Evolutionary conservation across 345 rosid genomes (phyloP), one percentile per base, ranked within the genome.

Genomic region (Litchi chinensis): DNA sequence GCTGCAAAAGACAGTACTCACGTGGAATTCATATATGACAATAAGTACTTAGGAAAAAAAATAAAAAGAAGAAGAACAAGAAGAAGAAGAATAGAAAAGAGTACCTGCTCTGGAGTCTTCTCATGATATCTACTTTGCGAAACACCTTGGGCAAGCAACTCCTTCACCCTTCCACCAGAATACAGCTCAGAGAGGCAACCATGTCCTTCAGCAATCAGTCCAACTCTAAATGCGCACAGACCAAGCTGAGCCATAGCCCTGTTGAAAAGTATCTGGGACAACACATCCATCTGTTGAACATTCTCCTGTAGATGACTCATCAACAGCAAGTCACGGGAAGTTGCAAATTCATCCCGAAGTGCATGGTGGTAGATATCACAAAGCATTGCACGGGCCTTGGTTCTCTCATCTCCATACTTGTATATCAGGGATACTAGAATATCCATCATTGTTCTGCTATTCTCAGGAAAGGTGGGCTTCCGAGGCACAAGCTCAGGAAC

Each of bases 201-300:
- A 50, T 96, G 97, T 65, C 84, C 92, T 78, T 94, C 99, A 28
- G 91, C 74, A 71, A 90, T 86, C 77, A 96, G 84, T 60, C 97
- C 98, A 85, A 85, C 88, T 44, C 94, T 88, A 77, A 96, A 94
- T 18, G 98, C 95, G 81, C 99, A 96, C 22, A 96, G 88, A 72
- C 99, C 99, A 77, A 96, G 91, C 80, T 96, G 98, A 3, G 99
- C 98, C 99, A 94, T 94, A 13, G 97, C 89, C 83, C 99, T 88
- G 83, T 96, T 96, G 78, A 89, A 96, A 54, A 96, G 98, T 54
- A 96, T 96, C 84, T 96, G 99, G 10, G 94, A 94, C 57, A 95
- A 91, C 83, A 96, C 87, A 76, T 96, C 99, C 96, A 93, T 90
- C 60, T 87, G 92, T 80, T 94, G 98, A 70, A 96, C 88, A 69